Base-by-base conservation (phyloP, 2,329 filamentous ascomycete genomes). In the Xylariales sp. region DNA sequence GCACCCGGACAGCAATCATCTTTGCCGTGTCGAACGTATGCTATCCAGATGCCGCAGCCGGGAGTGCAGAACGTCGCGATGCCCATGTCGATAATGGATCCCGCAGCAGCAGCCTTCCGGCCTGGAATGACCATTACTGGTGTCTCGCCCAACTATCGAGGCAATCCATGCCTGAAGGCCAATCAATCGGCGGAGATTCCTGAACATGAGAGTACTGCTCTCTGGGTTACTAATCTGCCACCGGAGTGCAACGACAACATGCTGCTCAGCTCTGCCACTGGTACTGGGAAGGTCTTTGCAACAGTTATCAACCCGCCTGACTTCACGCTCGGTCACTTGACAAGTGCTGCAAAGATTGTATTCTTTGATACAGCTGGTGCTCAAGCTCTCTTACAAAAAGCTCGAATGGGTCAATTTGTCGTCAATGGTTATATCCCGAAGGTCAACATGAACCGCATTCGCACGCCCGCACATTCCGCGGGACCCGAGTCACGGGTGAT, bases 161-260 rank as follows among this genome's bases (percentile, higher is more conserved):
- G 68, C 16, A 61, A 71, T 45, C 58, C 59, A 0, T 50, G 44
- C 24, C 48, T 66, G 0, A 12, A 29, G 3, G 57, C 57, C 8
- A 73, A 72, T 54, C 58, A 55, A 31, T 65, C 62, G 2, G 67
- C 66, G 4, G 35, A 58, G 24, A 66, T 71, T 24, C 57, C 64
- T 0, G 55, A 65, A 22, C 45, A 53, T 3, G 42, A 65, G 22
- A 78, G 76, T 54, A 75, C 73, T 22, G 65, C 71, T 0, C 58
- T 79, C 1, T 79, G 73, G 68, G 48, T 80, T 19, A 73, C 68
- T 2, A 40, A 40, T 10, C 63, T 80, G 0, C 71, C 74, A 0
- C 60, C 68, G 0, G 46, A 62, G 39, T 55, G 71, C 31, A 66
- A 60, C 2, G 62, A 68, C 29, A 48, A 55, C 19, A 60, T 69